phyloP scores from a whole-genome alignment of 2,329 filamentous ascomycete species.

The Penicillium sp. region DNA sequence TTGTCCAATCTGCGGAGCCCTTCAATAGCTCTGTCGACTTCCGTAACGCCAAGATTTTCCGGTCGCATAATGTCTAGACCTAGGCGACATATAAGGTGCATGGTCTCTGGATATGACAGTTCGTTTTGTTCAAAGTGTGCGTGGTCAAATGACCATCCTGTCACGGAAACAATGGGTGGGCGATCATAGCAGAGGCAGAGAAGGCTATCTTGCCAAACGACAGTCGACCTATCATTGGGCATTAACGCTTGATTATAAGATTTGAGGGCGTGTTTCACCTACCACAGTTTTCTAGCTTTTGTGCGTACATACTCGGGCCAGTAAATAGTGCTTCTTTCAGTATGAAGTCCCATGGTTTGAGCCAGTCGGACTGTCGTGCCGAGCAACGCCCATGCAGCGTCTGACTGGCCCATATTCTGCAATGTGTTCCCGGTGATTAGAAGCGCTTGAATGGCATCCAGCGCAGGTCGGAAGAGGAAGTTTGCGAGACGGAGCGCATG shows the following conservation, averaged over 20 bases:
- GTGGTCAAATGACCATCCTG: slow-evolving; percentile 23
- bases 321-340: slow-evolving; percentile 33
- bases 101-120: slow-evolving; percentile 28
- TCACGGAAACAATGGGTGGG: slow-evolving; percentile 29
- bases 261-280: neutral
- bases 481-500: slow-evolving; percentile 59
- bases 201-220: slow-evolving; percentile 38
- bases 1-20: slow-evolving; percentile 45
- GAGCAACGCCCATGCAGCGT: slow-evolving; percentile 32
- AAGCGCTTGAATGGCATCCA: slow-evolving; percentile 57
- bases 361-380: slow-evolving; percentile 34
- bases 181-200: slow-evolving; percentile 37
- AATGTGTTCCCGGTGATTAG: slow-evolving; percentile 55
- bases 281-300: slow-evolving; percentile 29
- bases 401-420: slow-evolving; percentile 34
- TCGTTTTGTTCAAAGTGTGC: slow-evolving; percentile 10
- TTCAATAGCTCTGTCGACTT: slow-evolving; percentile 25
- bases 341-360: slow-evolving; percentile 38
- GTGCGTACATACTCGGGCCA: slow-evolving; percentile 25
- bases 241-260: neutral
- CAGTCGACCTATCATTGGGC: slow-evolving; percentile 25
- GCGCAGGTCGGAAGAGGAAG: slow-evolving; percentile 56
- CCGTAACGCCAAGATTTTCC: slow-evolving; percentile 31
- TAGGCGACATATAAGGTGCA: slow-evolving; percentile 29
- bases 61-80: slow-evolving; percentile 44